Base-by-base conservation (phyloP, 108 stramenopile genomes). In the Fragilaria radians region DNA sequence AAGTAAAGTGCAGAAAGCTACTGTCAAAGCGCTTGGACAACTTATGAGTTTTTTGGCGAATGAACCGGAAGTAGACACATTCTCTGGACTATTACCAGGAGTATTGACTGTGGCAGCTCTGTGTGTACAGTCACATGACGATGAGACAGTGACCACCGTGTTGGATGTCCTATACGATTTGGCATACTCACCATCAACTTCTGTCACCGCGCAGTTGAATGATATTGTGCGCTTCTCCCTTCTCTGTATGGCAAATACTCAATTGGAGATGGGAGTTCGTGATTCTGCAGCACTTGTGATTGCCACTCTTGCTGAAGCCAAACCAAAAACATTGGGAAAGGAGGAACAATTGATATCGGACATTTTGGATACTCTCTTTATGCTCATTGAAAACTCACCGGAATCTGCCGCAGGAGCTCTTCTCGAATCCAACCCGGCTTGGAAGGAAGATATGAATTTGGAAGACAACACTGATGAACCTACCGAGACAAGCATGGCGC, bases 401-500 rank as follows among this genome's bases (percentile, higher is more conserved):
- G 91, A 88, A 24, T 85, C 80, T 28, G 95, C 91, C 2, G 94
- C 95, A 19, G 95, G 94, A 4, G 93, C 95, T 32, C 55, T 98
- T 36, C 95, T 96, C 70, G 88, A 89, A 65, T 93, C 84, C 51
- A 93, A 89, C 70, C 91, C 79, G 0, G 78, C 81, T 11, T 89
- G 90, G 87, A 86, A 78, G 63, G 78, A 88, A 54, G 87, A 90
- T 61, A 59, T 85, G 55, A 83, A 83, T 22, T 77, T 73, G 52
- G 79, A 69, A 32, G 88, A 80, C 11, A 83, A 82, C 32, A 65
- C 72, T 52, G 90, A 91, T 48, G 84, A 81, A 14, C 85, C 93
- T 14, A 95, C 89, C 22, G 80, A 91, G 60, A 95, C 95, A 33
- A 79, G 83, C 30, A 94, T 98, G 78, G 96, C 97, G 9, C 96